These are phyloP conservation scores for Pichia rugopelliculosa DNA, from an alignment of 805 yeast genomes.

Conservation along the genomic window DNA sequence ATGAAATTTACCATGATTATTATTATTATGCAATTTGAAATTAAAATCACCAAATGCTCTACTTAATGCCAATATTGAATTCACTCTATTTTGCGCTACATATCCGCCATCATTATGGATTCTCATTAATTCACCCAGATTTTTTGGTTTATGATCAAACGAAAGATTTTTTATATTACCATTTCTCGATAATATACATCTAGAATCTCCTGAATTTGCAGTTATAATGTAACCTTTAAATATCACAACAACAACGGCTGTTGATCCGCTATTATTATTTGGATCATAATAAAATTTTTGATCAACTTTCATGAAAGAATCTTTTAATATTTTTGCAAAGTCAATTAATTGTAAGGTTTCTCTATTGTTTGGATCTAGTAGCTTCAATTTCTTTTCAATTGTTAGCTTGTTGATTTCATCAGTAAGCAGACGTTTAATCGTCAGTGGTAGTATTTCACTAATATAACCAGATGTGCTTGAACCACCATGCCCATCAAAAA, in stretches of 20 bases:
- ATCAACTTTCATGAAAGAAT: conserved; percentile 41
- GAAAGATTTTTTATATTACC: conserved; percentile 56
- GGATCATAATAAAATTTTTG: conserved; percentile 32
- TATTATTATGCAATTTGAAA: conserved; percentile 33
- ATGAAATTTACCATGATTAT: conserved; percentile 19
- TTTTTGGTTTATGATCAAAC: conserved; percentile 58
- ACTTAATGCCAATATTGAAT: conserved; percentile 50
- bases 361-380: conserved; percentile 11
- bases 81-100: conserved; percentile 53
- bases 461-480: conserved; percentile 49
- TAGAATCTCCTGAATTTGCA: conserved; percentile 72
- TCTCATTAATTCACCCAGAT: conserved; percentile 50
- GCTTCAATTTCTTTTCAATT: conserved; percentile 11
- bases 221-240: conserved; percentile 41
- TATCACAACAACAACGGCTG: conserved; percentile 41
- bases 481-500: conserved; percentile 84
- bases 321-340: conserved; percentile 30
- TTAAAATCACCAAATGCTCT: conserved; percentile 64
- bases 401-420: conserved; percentile 14
- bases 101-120: conserved; percentile 54
- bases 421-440: conserved; percentile 16
- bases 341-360: conserved; percentile 18
- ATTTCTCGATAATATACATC: conserved; percentile 48
- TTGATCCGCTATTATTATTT: conserved; percentile 43
- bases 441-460: conserved; percentile 32